Conservation (phyloP, 495 filamentous ascomycete genomes). For the Talaromyces wortmannii region DNA sequence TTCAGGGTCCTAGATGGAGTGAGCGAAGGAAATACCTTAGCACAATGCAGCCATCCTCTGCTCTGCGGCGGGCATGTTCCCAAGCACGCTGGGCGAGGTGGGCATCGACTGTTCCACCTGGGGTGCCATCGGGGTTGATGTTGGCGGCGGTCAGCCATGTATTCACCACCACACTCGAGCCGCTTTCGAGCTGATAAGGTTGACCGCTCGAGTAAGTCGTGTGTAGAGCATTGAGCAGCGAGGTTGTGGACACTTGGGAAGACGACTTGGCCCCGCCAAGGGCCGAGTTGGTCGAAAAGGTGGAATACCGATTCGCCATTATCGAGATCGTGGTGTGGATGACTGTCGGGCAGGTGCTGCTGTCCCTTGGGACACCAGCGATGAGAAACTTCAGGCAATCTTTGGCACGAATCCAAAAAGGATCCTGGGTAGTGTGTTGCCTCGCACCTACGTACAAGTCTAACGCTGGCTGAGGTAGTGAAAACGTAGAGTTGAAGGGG, state of each 20-base stretch:
- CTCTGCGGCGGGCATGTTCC: conserved; percentile 93
- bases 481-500: background rate
- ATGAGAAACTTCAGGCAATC: background rate
- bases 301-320: conserved; percentile 81
- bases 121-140: conserved; percentile 54
- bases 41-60: conserved; percentile 92
- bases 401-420: background rate
- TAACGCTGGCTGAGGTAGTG: background rate
- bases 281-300: conserved; percentile 73
- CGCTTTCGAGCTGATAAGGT: conserved; percentile 81
- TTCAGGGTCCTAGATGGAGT: conserved; percentile 13
- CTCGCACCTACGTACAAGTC: no score
- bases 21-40: conserved; percentile 55
- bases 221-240: conserved; percentile 85
- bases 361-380: background rate
- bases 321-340: conserved; percentile 1
- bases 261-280: conserved; percentile 56
- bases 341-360: background rate
- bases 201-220: conserved; percentile 76
- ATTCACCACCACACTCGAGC: conserved; percentile 89
- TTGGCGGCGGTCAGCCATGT: conserved; percentile 81
- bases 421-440: background rate
- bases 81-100: conserved; percentile 78
- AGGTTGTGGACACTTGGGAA: conserved; percentile 83
- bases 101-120: conserved; percentile 72